Percentiles rank a stretch among this genome's conserved stretches.
phyloP scores from a whole-genome alignment of 352 stramenopile genomes.

The Blastocystis sp. region DNA sequence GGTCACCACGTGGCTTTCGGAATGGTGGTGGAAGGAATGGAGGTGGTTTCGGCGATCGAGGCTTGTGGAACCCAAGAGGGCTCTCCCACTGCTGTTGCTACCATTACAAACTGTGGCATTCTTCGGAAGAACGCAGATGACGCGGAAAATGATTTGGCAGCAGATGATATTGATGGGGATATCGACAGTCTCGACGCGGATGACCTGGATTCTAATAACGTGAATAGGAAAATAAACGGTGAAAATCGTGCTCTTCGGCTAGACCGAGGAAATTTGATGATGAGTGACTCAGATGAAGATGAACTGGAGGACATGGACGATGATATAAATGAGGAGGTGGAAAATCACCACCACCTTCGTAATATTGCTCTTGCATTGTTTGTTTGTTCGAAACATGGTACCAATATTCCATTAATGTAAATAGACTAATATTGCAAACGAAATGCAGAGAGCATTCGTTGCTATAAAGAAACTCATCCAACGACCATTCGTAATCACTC shows the following conservation, averaged over 20 bases:
- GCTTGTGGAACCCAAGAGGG: background rate
- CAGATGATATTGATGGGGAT: background rate
- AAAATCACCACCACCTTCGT: background rate
- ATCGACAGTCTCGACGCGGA: background rate
- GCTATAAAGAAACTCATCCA: background rate
- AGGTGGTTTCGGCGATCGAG: conserved; percentile 76
- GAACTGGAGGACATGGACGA: background rate
- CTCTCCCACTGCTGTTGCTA: background rate
- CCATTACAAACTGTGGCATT: conserved; percentile 9
- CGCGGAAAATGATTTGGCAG: background rate
- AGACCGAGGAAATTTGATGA: background rate
- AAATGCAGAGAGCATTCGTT: background rate
- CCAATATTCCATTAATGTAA: background rate
- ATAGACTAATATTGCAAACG: background rate
- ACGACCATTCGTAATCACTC: background rate
- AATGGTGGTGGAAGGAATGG: conserved; percentile 75
- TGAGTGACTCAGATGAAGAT: conserved; percentile 6
- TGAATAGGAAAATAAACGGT: background rate
- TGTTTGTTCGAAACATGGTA: background rate
- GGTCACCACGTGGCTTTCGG: conserved; percentile 86
- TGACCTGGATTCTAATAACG: background rate
- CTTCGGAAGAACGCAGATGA: background rate
- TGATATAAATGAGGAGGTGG: background rate
- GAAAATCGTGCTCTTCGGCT: no score
- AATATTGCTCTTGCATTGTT: background rate